A percentile compares a stretch with the other conserved stretches of the same genome.
Conservation (phyloP, 1,284 basidiomycete genomes). For the Xanthoconium separans region DNA sequence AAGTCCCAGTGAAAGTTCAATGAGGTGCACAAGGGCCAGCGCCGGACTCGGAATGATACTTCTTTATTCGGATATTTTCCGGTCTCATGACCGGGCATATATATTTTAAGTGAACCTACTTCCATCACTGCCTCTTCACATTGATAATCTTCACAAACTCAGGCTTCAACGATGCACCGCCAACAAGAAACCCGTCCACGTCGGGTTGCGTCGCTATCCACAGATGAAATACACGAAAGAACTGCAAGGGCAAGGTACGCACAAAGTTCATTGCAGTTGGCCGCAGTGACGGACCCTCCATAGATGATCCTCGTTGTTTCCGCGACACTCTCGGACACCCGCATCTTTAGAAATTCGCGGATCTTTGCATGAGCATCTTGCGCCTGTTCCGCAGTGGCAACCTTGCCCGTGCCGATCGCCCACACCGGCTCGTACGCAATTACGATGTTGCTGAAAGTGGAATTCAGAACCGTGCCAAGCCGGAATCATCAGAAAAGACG, state of each 20-base stretch:
- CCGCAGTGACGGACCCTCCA: constrained; percentile 89
- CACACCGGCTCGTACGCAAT: constrained; percentile 97
- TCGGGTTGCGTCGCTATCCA: constrained; percentile 69
- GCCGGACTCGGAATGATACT: not conserved
- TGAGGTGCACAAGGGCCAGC: not conserved
- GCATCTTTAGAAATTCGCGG: constrained; percentile 71
- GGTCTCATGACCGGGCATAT: not conserved
- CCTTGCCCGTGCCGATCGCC: constrained; percentile 98
- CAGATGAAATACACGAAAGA: not conserved
- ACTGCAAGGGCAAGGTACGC: constrained; percentile 26
- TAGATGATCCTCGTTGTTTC: constrained; percentile 88
- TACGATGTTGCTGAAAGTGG: constrained; percentile 73
- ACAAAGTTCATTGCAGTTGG: constrained; percentile 88
- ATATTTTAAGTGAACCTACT: not conserved
- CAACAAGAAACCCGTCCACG: constrained; percentile 99
- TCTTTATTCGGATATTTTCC: not conserved
- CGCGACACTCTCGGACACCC: constrained; percentile 73
- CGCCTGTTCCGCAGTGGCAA: constrained; percentile 88
- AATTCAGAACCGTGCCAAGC: not conserved
- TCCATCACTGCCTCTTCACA: constrained; percentile 36
- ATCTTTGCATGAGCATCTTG: constrained; percentile 91
- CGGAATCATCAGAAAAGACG: constrained; percentile 21
- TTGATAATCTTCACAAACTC: constrained; percentile 96
- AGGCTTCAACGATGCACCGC: constrained; percentile 96
- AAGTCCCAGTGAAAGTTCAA: constrained; percentile 9